phyloP scores from a whole-genome alignment of 139 green algal genomes.

The Helicosporidium sp. region DNA sequence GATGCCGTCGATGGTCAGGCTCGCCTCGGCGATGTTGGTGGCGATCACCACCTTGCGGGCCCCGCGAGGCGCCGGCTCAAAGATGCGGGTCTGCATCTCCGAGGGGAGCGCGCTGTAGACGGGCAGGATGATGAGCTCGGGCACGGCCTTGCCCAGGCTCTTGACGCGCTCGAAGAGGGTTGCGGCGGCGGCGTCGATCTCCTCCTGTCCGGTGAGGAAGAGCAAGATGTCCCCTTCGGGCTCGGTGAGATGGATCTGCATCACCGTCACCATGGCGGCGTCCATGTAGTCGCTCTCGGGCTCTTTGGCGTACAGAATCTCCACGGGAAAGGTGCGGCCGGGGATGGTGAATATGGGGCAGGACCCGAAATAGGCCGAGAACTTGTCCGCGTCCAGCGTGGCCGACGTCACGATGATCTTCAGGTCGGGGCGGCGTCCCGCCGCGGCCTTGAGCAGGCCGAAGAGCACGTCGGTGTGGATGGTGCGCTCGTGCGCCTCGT shows the following conservation, averaged over 20 bases:
- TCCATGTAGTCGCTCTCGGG: slow-evolving; percentile 88
- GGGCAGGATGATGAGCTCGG: slow-evolving; percentile 85
- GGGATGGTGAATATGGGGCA: slow-evolving; percentile 73
- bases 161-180: slow-evolving; percentile 90
- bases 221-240: slow-evolving; percentile 71
- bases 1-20: slow-evolving; percentile 95
- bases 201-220: slow-evolving; percentile 69
- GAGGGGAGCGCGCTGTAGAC: slow-evolving; percentile 68
- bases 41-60: slow-evolving; percentile 86
- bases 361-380: slow-evolving; percentile 83
- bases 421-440: slow-evolving; percentile 25
- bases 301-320: slow-evolving; percentile 55
- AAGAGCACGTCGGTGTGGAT: slow-evolving; percentile 96
- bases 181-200: slow-evolving; percentile 54
- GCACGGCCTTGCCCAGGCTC: slow-evolving; percentile 59
- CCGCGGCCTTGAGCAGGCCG: slow-evolving; percentile 73
- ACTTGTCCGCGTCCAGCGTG: slow-evolving; percentile 91
- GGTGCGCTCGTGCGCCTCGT: slow-evolving; percentile 94
- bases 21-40: slow-evolving; percentile 97
- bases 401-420: slow-evolving; percentile 79
- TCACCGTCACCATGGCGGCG: slow-evolving; percentile 83
- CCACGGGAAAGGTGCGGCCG: slow-evolving; percentile 62
- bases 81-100: slow-evolving; percentile 85
- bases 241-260: slow-evolving; percentile 78
- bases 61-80: slow-evolving; percentile 73